Evolutionary conservation across 805 yeast genomes (phyloP), one percentile per base, ranked within the genome.

Genomic region (Pichia nanzhaoensis): DNA sequence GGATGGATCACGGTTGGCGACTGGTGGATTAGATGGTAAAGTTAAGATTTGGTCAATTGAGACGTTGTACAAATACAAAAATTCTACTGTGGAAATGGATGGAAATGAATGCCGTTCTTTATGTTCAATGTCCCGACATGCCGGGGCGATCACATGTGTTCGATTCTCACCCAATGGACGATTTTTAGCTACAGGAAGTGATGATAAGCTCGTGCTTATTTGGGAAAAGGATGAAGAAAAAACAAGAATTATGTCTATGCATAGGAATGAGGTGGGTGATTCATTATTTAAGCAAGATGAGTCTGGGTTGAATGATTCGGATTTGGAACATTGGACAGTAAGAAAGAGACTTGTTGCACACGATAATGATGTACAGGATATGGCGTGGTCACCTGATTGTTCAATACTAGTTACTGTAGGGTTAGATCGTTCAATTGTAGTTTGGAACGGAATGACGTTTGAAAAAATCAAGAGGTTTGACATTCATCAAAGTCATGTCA

Each of bases 371-470:
- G 86, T 93, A 41, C 99, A 93, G 62, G 99, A 93, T 64, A 82
- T 93, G 53, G 95, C 96, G 36, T 93, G 99, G 98, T 85, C 96
- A 1, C 97, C 98, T 0, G 98, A 91, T 59, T 84, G 95, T 4
- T 77, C 87, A 32, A 77, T 93, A 20, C 68, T 93, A 39, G 96
- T 93, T 16, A 84, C 96, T 1, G 99, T 91, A 10, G 99, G 99
- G 0, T 70, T 93, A 46, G 99, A 93, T 64, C 73, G 96, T 58
- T 84, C 93, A 37, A 86, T 93, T 44, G 85, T 91, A 38, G 81
- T 93, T 12, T 93, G 98, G 97, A 86, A 82, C 57, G 98, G 96
- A 3, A 67, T 78, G 2, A 91, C 96, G 0, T 89, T 93, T 70
- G 95, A 93, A 65, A 77, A 87, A 52, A 78, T 91, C 46, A 88